Percentiles rank a stretch among this genome's conserved stretches.
Evolutionary conservation across 1,284 basidiomycete genomes (phyloP).

Genomic region (Caloboletus firmus): DNA sequence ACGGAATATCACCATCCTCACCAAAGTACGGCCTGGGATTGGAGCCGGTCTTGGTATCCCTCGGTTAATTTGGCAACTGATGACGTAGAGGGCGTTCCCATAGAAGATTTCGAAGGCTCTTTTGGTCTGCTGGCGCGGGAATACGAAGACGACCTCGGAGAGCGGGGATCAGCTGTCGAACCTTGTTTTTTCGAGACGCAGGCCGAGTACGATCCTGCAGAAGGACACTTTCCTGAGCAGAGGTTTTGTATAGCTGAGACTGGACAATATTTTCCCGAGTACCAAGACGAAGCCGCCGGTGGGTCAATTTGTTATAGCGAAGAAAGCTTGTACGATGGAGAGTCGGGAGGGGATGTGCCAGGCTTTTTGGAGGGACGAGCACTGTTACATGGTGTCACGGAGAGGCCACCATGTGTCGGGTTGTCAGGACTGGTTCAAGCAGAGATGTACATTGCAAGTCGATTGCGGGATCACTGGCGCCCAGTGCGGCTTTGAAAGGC

Average conservation of each 20-base stretch:
- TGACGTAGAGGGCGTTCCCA: neutral
- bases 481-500: slow-evolving; percentile 45
- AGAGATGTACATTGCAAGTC: slow-evolving; percentile 59
- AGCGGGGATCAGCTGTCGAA: neutral
- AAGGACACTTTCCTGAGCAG: neutral
- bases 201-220: neutral
- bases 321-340: neutral
- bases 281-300: neutral
- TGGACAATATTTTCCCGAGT: neutral
- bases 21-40: slow-evolving; percentile 1
- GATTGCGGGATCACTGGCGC: slow-evolving; percentile 59
- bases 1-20: neutral
- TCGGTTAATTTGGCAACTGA: neutral
- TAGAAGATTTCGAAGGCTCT: neutral
- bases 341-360: slow-evolving; percentile 2
- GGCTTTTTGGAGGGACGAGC: slow-evolving; percentile 48
- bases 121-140: slow-evolving; percentile 1
- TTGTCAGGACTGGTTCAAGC: slow-evolving; percentile 36
- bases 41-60: neutral
- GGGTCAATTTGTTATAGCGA: slow-evolving; percentile 1
- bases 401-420: neutral
- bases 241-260: neutral
- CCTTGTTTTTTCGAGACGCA: neutral
- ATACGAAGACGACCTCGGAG: slow-evolving; percentile 6
- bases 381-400: slow-evolving; percentile 36